These are phyloP conservation scores for Solanum tarapatanum DNA, from an alignment of 257 asterid genomes.

Conservation along the genomic window DNA sequence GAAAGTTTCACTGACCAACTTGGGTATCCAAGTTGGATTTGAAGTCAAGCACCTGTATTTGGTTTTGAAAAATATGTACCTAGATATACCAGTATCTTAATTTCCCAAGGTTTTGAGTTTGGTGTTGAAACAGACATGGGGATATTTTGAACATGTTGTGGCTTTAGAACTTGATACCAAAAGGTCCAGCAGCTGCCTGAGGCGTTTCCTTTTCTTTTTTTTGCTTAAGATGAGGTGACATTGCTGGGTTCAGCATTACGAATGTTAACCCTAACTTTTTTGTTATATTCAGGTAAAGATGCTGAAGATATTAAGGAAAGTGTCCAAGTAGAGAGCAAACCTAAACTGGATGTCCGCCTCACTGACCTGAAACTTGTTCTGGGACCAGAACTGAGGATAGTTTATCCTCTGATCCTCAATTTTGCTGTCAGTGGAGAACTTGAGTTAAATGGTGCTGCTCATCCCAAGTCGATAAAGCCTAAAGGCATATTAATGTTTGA, in stretches of 20 bases:
- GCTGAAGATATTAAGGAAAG: conserved; percentile 74
- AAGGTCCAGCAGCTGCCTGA: background rate
- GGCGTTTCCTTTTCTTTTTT: background rate
- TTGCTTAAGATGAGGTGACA: background rate
- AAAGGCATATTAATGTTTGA: conserved; percentile 79
- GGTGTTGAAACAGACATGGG: background rate
- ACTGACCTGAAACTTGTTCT: conserved; percentile 69
- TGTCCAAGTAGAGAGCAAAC: conserved; percentile 62
- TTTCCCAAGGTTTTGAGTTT: background rate
- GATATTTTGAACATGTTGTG: background rate
- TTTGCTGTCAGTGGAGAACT: conserved; percentile 97
- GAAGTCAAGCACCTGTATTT: background rate
- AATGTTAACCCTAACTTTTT: conserved; percentile 2
- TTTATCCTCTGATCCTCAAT: conserved; percentile 89
- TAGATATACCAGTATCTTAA: background rate
- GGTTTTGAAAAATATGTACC: background rate
- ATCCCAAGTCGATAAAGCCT: conserved; percentile 89
- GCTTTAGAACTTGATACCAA: background rate
- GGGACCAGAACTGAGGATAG: conserved; percentile 91
- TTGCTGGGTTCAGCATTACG: background rate
- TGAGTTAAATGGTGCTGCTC: conserved; percentile 89
- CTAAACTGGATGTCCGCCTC: conserved; percentile 74
- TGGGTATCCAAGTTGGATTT: background rate
- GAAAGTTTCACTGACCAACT: background rate
- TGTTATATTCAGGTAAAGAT: conserved; percentile 46